These are phyloP conservation scores for Pyrrhoderma lamaoense DNA, from an alignment of 1,284 basidiomycete genomes.

Conservation along the genomic window DNA sequence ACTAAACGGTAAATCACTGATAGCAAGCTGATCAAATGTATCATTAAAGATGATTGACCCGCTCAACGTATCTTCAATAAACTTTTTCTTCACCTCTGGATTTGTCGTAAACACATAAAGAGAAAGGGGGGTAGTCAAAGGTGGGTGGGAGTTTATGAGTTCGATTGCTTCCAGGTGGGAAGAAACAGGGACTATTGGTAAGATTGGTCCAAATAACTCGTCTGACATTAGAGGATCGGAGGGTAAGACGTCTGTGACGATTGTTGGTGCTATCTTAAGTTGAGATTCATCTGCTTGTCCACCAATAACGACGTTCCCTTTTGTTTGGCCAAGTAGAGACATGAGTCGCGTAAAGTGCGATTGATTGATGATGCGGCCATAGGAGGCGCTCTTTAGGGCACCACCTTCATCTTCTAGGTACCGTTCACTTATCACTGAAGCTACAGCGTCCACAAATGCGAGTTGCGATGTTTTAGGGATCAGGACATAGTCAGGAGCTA, in stretches of 20 bases:
- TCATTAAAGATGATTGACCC: constrained; percentile 28
- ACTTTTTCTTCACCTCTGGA: constrained; percentile 27
- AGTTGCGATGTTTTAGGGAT: constrained; percentile 33
- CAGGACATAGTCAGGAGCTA: constrained; percentile 48
- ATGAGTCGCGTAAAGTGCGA: constrained; percentile 36
- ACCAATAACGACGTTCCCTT: constrained; percentile 38
- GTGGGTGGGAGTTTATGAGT: constrained; percentile 30
- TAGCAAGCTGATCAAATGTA: constrained; percentile 25
- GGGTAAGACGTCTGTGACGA: constrained; percentile 29
- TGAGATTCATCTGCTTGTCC: constrained; percentile 32
- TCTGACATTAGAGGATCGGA: constrained; percentile 39
- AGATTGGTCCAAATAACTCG: constrained; percentile 44
- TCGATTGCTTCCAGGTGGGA: constrained; percentile 32
- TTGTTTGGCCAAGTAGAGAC: constrained; percentile 31
- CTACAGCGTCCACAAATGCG: constrained; percentile 33
- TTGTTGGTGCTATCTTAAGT: constrained; percentile 27
- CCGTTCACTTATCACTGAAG: constrained; percentile 25
- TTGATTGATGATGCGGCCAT: constrained; percentile 32
- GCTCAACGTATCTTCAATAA: constrained; percentile 25
- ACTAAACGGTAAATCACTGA: constrained; percentile 24
- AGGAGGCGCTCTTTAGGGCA: constrained; percentile 26
- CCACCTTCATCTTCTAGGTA: constrained; percentile 35
- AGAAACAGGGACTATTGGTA: constrained; percentile 41
- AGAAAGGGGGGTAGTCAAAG: constrained; percentile 31
- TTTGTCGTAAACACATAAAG: constrained; percentile 35